A percentile compares a stretch with the other conserved stretches of the same genome.
phyloP scores from a whole-genome alignment of 176 grass and related monocot species.

The Eragrostis nindensis region DNA sequence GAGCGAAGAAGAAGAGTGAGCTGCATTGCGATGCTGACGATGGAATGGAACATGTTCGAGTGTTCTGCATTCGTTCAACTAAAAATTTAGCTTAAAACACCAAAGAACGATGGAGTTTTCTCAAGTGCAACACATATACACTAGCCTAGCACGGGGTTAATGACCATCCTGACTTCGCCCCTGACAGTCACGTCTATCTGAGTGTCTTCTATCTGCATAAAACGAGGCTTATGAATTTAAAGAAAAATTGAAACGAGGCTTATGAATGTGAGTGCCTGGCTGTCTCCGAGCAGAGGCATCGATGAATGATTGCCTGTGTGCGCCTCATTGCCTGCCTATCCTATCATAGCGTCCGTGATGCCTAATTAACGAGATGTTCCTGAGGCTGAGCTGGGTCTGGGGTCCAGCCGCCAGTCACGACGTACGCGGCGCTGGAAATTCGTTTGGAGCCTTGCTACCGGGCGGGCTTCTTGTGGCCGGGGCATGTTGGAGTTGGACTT shows the following conservation, averaged over 20 bases:
- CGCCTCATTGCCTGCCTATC: background rate
- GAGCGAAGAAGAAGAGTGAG: too few species aligned
- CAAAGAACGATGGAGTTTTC: too few species aligned
- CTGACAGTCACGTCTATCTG: too few species aligned
- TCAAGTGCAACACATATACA: too few species aligned
- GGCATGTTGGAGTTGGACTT: constrained; percentile 13
- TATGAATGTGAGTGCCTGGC: background rate
- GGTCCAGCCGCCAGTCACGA: background rate
- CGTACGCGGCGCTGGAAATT: background rate
- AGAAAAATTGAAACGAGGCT: background rate
- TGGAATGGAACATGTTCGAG: too few species aligned
- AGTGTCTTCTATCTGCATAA: too few species aligned
- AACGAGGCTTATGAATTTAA: background rate
- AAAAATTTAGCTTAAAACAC: too few species aligned
- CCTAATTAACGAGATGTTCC: background rate
- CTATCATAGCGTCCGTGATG: background rate
- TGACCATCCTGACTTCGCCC: too few species aligned
- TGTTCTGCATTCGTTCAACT: too few species aligned
- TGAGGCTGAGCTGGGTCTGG: background rate
- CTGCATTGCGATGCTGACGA: too few species aligned
- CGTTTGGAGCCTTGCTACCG: constrained; percentile 15
- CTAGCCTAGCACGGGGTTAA: too few species aligned
- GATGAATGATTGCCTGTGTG: background rate
- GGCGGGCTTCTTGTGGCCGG: background rate
- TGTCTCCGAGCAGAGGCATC: background rate